These are phyloP conservation scores for Trichophyton benhamiae DNA, from an alignment of 2,329 filamentous ascomycete genomes.

Conservation along the genomic window DNA sequence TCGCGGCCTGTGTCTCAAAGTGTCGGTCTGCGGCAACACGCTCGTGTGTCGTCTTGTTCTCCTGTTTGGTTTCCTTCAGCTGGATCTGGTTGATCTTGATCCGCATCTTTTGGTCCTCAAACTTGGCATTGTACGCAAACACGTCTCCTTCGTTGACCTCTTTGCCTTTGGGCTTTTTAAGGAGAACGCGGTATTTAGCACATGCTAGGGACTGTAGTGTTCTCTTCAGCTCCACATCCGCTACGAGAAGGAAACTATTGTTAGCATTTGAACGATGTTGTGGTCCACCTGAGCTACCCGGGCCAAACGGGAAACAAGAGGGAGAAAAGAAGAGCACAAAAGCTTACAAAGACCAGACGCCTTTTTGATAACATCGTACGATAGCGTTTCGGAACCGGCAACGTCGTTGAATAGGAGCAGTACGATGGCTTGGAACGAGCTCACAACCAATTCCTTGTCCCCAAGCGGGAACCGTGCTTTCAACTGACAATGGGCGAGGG, in stretches of 20 bases:
- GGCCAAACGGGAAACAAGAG: background rate
- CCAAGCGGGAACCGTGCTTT: conserved; percentile 69
- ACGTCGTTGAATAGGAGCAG: conserved; percentile 78
- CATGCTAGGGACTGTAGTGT: conserved; percentile 93
- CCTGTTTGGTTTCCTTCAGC: conserved; percentile 85
- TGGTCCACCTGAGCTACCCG: background rate
- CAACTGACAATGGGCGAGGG: conserved; percentile 79
- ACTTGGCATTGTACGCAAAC: conserved; percentile 68
- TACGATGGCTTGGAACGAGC: conserved; percentile 82
- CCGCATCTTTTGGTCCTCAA: conserved; percentile 69
- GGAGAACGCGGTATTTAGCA: conserved; percentile 71
- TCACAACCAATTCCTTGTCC: conserved; percentile 77
- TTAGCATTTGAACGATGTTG: background rate
- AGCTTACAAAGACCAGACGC: conserved; percentile 59
- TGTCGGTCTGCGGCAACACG: conserved; percentile 78
- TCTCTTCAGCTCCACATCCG: conserved; percentile 66
- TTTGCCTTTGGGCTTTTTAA: conserved; percentile 71
- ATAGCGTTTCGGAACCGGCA: conserved; percentile 49
- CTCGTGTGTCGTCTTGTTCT: conserved; percentile 89
- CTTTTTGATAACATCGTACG: conserved; percentile 62
- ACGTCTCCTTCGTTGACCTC: conserved; percentile 69
- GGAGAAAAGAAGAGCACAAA: conserved; percentile 8
- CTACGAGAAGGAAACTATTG: conserved; percentile 22
- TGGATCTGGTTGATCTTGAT: conserved; percentile 99
- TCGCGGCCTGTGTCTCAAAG: conserved; percentile 92